A percentile compares a stretch with the other conserved stretches of the same genome.
These are phyloP conservation scores for Dendrobium nobile DNA, from an alignment of 106 monocot species.

Conservation along the genomic window DNA sequence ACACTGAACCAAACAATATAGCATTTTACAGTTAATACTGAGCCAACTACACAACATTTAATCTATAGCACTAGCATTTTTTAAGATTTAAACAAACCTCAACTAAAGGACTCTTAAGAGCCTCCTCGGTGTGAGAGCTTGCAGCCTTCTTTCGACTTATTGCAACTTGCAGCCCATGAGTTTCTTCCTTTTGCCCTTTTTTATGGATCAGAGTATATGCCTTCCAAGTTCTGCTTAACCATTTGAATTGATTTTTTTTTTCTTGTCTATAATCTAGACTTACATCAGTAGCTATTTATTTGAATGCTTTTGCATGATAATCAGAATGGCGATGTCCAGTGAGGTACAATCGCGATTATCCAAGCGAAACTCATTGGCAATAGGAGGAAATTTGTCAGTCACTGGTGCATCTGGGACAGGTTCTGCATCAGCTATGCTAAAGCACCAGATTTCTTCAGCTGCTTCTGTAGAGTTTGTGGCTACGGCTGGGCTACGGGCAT, in stretches of 20 bases:
- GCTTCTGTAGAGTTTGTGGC: constrained; percentile 88
- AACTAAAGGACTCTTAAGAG: background rate
- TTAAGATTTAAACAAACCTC: background rate
- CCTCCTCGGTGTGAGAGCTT: background rate
- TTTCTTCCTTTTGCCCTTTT: background rate
- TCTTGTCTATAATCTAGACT: background rate
- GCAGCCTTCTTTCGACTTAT: background rate
- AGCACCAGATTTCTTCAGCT: constrained; percentile 70
- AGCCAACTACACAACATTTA: background rate
- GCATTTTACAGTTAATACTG: background rate
- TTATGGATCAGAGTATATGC: too few species aligned
- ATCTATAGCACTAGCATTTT: background rate
- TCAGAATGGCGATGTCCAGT: constrained; percentile 86
- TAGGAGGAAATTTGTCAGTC: constrained; percentile 84
- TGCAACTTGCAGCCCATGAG: too few species aligned
- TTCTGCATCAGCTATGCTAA: constrained; percentile 51
- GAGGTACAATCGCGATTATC: constrained; percentile 80
- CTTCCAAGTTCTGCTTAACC: background rate
- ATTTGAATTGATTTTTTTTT: background rate
- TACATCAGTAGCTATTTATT: constrained; percentile 3
- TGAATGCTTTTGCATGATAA: constrained; percentile 11
- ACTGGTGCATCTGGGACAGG: constrained; percentile 67
- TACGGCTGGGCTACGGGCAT: constrained; percentile 59
- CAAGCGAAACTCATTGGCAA: constrained; percentile 48
- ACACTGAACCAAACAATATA: too few species aligned